A percentile compares a stretch with the other conserved stretches of the same genome.
phyloP scores from a whole-genome alignment of 148 eudicot species.

The Arbutus unedo region DNA sequence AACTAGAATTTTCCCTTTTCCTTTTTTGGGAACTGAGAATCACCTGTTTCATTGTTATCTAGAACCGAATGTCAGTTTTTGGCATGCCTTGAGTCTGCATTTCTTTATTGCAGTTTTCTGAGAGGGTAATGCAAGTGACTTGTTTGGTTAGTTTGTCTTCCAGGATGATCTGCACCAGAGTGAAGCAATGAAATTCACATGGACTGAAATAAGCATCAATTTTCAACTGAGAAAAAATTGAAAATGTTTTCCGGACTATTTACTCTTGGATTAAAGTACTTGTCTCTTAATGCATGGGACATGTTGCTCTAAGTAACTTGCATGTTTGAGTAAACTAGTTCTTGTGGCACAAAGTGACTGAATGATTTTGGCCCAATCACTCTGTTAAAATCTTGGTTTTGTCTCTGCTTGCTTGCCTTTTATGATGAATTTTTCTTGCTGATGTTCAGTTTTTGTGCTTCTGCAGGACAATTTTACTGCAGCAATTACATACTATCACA shows the following conservation, averaged over 20 bases:
- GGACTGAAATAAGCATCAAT: neutral
- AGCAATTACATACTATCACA: slow-evolving; percentile 86
- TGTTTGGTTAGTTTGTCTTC: neutral
- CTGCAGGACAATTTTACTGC: slow-evolving; percentile 70
- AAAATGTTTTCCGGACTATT: neutral
- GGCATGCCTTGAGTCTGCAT: neutral
- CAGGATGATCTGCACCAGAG: neutral
- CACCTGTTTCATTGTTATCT: neutral
- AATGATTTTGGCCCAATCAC: neutral
- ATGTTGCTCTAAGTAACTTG: neutral
- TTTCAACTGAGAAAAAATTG: neutral
- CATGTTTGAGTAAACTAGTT: neutral
- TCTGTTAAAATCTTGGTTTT: neutral
- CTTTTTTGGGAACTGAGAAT: neutral
- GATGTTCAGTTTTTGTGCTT: slow-evolving; percentile 10
- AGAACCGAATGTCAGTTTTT: neutral
- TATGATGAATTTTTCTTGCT: neutral
- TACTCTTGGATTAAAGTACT: neutral
- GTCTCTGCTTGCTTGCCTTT: neutral
- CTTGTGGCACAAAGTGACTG: neutral
- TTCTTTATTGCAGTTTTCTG: neutral
- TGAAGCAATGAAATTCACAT: neutral
- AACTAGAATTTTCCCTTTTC: neutral
- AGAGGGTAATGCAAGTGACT: neutral
- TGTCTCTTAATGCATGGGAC: neutral